Conservation (phyloP, 2,329 filamentous ascomycete genomes). For the Setomelanomma holmii region DNA sequence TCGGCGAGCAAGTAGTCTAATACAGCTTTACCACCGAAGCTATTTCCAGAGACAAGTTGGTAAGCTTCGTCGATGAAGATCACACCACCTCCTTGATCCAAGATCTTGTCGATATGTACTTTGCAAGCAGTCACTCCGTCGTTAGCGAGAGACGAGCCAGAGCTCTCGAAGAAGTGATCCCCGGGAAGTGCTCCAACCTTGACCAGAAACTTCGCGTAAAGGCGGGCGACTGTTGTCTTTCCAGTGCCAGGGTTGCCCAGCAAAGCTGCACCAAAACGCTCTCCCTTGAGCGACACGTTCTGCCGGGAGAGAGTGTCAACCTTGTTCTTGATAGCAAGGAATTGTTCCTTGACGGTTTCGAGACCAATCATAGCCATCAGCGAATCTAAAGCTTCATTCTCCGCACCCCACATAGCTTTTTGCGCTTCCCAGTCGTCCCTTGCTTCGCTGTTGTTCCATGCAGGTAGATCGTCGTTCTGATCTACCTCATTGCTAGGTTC, state of each 20-base stretch:
- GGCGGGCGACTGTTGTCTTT: slow-evolving; percentile 77
- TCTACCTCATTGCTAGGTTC: too few relatives aligned
- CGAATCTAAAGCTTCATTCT: slow-evolving; percentile 64
- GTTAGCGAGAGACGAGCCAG: slow-evolving; percentile 70
- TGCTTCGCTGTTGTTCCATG: slow-evolving; percentile 33
- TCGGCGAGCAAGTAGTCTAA: slow-evolving; percentile 76
- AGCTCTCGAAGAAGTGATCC: slow-evolving; percentile 67
- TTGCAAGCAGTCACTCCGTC: slow-evolving; percentile 66
- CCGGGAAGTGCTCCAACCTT: slow-evolving; percentile 70
- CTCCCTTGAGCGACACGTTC: slow-evolving; percentile 59
- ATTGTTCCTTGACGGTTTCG: slow-evolving; percentile 70
- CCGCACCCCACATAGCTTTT: slow-evolving; percentile 61
- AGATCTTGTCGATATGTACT: slow-evolving; percentile 63
- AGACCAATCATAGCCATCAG: slow-evolving; percentile 75
- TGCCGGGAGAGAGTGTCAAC: slow-evolving; percentile 69
- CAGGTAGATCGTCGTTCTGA: too few relatives aligned
- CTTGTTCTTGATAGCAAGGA: slow-evolving; percentile 68
- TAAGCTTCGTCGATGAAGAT: slow-evolving; percentile 84
- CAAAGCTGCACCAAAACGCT: slow-evolving; percentile 69
- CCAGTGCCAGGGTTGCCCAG: slow-evolving; percentile 80
- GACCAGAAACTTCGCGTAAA: slow-evolving; percentile 71
- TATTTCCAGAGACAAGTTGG: slow-evolving; percentile 69
- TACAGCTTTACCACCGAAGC: slow-evolving; percentile 64
- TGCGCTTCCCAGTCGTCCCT: slow-evolving; percentile 67
- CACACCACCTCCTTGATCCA: slow-evolving; percentile 68